Percentiles rank a stretch among this genome's conserved stretches.
phyloP scores from a whole-genome alignment of 2,329 filamentous ascomycete species.

The Trichoderma gracile region DNA sequence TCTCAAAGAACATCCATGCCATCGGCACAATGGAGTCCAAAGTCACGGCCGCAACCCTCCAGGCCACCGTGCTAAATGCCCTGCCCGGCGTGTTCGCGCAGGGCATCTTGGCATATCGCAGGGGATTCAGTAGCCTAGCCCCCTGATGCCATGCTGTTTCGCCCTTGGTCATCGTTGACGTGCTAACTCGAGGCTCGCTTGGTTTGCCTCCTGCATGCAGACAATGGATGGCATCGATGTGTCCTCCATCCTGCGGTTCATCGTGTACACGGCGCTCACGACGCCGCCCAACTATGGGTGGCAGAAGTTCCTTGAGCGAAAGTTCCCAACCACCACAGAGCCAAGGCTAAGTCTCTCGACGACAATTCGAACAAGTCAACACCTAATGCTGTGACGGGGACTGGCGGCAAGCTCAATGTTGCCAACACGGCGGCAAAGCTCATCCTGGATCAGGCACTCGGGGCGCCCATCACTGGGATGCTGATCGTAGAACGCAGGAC shows the following conservation, averaged over 20 bases:
- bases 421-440: slow-evolving; percentile 24
- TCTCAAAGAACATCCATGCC: no score
- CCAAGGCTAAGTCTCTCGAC: neutral
- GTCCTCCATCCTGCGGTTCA: slow-evolving; percentile 15
- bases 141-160: neutral
- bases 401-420: slow-evolving; percentile 19
- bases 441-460: slow-evolving; percentile 15
- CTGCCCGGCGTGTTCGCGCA: slow-evolving; percentile 21
- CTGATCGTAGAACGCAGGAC: neutral
- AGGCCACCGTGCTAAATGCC: slow-evolving; percentile 21
- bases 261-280: slow-evolving; percentile 25
- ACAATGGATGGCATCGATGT: slow-evolving; percentile 18
- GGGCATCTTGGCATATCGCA: slow-evolving; percentile 22
- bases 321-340: slow-evolving; percentile 18
- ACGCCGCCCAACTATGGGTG: slow-evolving; percentile 24
- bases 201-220: neutral
- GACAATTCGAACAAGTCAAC: neutral
- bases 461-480: slow-evolving; percentile 13
- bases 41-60: slow-evolving; percentile 15
- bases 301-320: slow-evolving; percentile 22
- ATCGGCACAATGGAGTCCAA: slow-evolving; percentile 22
- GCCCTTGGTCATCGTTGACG: neutral
- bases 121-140: neutral
- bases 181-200: neutral
- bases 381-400: neutral